A percentile compares a stretch with the other conserved stretches of the same genome.
phyloP scores from a whole-genome alignment of 768 basidiomycete species.

The Paxillus involutus region DNA sequence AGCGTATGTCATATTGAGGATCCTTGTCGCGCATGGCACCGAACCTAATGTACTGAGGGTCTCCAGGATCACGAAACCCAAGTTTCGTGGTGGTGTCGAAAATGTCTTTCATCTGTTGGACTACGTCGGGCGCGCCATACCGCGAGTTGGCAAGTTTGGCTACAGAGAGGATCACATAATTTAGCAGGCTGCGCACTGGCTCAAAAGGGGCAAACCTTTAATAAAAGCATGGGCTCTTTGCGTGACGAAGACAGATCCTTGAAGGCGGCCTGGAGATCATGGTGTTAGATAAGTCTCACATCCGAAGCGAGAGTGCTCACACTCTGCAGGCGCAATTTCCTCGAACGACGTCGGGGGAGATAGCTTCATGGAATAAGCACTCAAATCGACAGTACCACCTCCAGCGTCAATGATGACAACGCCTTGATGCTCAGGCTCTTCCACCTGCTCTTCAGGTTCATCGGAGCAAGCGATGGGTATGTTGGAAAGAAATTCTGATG shows the following conservation, averaged over 20 bases:
- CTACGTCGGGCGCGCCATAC: constrained; percentile 27
- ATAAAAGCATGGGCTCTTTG: constrained; percentile 27
- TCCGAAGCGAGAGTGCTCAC: constrained; percentile 6
- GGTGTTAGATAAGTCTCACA: not conserved
- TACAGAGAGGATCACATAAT: constrained; percentile 3
- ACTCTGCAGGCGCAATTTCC: constrained; percentile 35
- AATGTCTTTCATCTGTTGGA: constrained; percentile 30
- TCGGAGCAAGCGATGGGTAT: not conserved
- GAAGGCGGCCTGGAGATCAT: constrained; percentile 30
- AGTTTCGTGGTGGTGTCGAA: constrained; percentile 40
- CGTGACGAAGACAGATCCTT: constrained; percentile 39
- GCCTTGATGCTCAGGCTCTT: constrained; percentile 29
- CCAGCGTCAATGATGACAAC: constrained; percentile 47
- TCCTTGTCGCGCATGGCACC: constrained; percentile 37
- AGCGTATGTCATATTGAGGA: constrained; percentile 30
- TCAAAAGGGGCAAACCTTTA: constrained; percentile 14
- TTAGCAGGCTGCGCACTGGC: not conserved
- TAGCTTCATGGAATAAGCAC: constrained; percentile 32
- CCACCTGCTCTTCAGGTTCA: not conserved
- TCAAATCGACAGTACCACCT: constrained; percentile 40
- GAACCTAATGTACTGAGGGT: constrained; percentile 39
- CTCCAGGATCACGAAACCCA: constrained; percentile 36
- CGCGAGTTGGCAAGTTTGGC: constrained; percentile 29
- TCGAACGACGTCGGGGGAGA: constrained; percentile 26
- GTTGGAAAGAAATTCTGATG: constrained; percentile 25